Evolutionary conservation across 2,329 filamentous ascomycete species (phyloP), one percentile per base, ranked within the genome.

Genomic region (Podosphaera fusca): DNA sequence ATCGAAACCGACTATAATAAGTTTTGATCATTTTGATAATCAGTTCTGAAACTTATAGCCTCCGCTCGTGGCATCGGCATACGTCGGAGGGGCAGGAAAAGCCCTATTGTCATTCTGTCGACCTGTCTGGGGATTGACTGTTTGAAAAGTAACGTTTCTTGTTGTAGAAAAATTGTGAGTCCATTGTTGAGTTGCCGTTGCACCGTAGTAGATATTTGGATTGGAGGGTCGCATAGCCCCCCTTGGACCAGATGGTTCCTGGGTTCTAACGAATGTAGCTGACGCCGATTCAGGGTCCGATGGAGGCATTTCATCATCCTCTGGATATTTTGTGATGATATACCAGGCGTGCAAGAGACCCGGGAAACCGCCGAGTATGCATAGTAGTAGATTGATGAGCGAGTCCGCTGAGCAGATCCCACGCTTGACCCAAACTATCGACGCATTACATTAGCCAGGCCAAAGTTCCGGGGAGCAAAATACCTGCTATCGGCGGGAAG

Each of bases 341-440:
- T 96, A 98, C 90, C 92, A 96, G 61, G 89, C 80, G 73, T 98
- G 92, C 2, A 98, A 73, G 55, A 96, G 83, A 60, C 90, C 90
- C 29, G 90, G 90, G 59, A 96, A 70, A 67, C 76, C 87, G 64
- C 83, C 85, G 30, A 90, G 79, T 56, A 80, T 68, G 70, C 85
- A 92, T 65, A 96, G 87, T 52, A 89, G 83, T 69, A 96, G 82
- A 74, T 98, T 98, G 75, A 98, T 94, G 65, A 96, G 67, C 7
- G 85, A 90, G 72, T 96, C 92, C 58, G 83, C 87, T 60, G 82
- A 85, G 75, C 92, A 98, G 72, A 98, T 76, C 61, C 92, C 92
- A 66, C 84, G 75, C 74, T 96, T 98, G 60, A 98, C 87, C 92
- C 92, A 98, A 65, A 98, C 92, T 87, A 55, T 59, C 31, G 3